Evolutionary conservation across 2,329 filamentous ascomycete species (phyloP).

Genomic region (Fusarium haematococcum): DNA sequence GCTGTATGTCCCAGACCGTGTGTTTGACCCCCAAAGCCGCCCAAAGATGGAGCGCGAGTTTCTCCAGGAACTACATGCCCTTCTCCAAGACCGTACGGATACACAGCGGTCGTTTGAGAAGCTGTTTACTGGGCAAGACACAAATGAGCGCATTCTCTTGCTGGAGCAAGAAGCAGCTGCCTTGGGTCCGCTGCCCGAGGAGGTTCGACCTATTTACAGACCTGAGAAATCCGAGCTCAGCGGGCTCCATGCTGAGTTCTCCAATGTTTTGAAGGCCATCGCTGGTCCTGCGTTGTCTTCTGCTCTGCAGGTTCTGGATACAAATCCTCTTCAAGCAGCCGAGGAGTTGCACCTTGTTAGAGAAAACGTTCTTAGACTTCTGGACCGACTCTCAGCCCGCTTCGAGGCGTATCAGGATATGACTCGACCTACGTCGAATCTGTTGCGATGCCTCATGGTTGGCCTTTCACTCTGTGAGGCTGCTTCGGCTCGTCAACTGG

Average conservation of each 20-base stretch:
- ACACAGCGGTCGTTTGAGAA: constrained; percentile 75
- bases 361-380: constrained; percentile 74
- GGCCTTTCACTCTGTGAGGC: constrained; percentile 74
- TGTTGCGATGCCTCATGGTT: constrained; percentile 82
- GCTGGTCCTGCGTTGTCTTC: constrained; percentile 60
- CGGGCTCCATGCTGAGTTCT: constrained; percentile 85
- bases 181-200: constrained; percentile 75
- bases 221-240: constrained; percentile 75
- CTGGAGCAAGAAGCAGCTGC: constrained; percentile 71
- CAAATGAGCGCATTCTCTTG: constrained; percentile 74
- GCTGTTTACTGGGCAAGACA: constrained; percentile 74
- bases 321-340: constrained; percentile 31
- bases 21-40: constrained; percentile 82
- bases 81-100: constrained; percentile 67
- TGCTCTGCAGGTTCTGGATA: constrained; percentile 45
- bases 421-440: constrained; percentile 79
- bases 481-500: constrained; percentile 56
- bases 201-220: constrained; percentile 76
- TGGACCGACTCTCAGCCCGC: constrained; percentile 74
- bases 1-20: constrained; percentile 86
- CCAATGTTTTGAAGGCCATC: constrained; percentile 76
- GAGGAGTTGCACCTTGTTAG: constrained; percentile 62
- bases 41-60: constrained; percentile 74
- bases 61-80: constrained; percentile 64
- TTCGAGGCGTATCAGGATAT: constrained; percentile 90